These are phyloP conservation scores for Glebionis coronaria DNA, from an alignment of 129 eudicot genomes.

Conservation along the genomic window DNA sequence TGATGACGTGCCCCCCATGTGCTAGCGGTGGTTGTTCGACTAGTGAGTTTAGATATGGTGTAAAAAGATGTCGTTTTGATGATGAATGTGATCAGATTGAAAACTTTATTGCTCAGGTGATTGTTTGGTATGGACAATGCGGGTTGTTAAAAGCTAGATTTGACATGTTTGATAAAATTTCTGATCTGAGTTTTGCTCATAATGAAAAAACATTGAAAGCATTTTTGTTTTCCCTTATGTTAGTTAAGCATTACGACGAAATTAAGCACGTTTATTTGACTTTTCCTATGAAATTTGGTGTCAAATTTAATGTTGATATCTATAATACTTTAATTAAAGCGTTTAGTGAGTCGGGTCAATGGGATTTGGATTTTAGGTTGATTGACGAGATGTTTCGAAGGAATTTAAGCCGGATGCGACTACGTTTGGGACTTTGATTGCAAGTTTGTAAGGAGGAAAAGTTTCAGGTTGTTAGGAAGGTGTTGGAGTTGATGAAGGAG, in stretches of 20 bases:
- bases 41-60: too few relatives aligned
- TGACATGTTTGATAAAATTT: conserved; percentile 52
- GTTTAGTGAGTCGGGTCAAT: too few relatives aligned
- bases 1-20: too few relatives aligned
- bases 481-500: conserved; percentile 54
- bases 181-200: conserved; percentile 37
- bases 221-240: conserved; percentile 47
- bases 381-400: too few relatives aligned
- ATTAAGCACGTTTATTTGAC: conserved; percentile 48
- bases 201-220: conserved; percentile 54
- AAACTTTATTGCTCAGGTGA: too few relatives aligned
- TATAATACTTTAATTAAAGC: conserved; percentile 69
- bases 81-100: too few relatives aligned
- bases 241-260: conserved; percentile 44
- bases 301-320: conserved; percentile 53
- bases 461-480: conserved; percentile 58
- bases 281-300: conserved; percentile 46
- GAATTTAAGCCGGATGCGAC: conserved; percentile 43
- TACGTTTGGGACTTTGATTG: conserved; percentile 48
- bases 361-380: conserved; percentile 45
- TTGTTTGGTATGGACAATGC: conserved; percentile 63
- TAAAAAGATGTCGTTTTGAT: too few relatives aligned
- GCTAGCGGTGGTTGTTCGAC: too few relatives aligned
- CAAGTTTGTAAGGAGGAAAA: conserved; percentile 80
- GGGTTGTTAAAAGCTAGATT: conserved; percentile 47